Percentiles rank a stretch among this genome's conserved stretches.
phyloP scores from a whole-genome alignment of 345 rosid species.

The Draba incana region DNA sequence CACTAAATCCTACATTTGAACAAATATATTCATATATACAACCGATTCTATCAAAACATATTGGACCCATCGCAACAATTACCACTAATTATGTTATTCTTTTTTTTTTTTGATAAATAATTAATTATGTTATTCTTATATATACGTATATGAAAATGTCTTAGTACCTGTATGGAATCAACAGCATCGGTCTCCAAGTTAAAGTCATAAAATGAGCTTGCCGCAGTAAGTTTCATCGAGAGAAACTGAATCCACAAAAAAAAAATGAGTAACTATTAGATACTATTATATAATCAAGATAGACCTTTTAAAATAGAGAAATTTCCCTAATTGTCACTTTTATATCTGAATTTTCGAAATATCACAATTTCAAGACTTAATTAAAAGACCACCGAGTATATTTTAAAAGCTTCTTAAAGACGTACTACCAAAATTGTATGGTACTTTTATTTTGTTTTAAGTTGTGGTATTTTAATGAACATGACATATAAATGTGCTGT shows the following conservation, averaged over 20 bases:
- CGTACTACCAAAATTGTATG: no score
- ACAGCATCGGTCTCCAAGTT: slow-evolving; percentile 63
- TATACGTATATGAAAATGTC: background rate
- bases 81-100: background rate
- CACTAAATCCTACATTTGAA: background rate
- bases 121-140: background rate
- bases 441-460: no score
- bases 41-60: slow-evolving; percentile 16
- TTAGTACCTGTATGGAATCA: slow-evolving; percentile 51
- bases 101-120: background rate
- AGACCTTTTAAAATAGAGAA: background rate
- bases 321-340: background rate
- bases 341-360: background rate
- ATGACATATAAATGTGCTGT: background rate
- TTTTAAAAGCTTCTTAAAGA: no score
- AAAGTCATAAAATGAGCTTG: slow-evolving; percentile 67
- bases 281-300: background rate
- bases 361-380: background rate
- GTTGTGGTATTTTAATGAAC: background rate
- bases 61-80: slow-evolving; percentile 15
- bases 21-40: background rate
- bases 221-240: slow-evolving; percentile 78
- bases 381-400: background rate
- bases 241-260: slow-evolving; percentile 58
- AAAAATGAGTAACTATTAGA: background rate